A percentile compares a stretch with the other conserved stretches of the same genome.
These are phyloP conservation scores for Aplosporella prunicola DNA, from an alignment of 2,329 filamentous ascomycete genomes.

Conservation along the genomic window DNA sequence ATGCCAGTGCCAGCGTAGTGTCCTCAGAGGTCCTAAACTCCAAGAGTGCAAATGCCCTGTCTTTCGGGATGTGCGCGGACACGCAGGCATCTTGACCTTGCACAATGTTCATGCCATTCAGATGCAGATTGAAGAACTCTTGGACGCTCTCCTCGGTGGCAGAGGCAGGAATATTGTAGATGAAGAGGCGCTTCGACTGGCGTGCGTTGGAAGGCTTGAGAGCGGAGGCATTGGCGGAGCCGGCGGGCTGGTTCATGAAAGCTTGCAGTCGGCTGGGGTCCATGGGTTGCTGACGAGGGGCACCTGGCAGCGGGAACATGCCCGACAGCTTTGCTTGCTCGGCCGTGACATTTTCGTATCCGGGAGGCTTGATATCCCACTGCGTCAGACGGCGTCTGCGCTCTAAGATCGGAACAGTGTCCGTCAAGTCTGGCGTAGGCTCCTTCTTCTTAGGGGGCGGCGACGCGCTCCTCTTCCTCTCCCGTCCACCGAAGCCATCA, in stretches of 20 bases:
- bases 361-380: constrained; percentile 98
- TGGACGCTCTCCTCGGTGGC: constrained; percentile 68
- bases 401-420: constrained; percentile 70
- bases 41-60: constrained; percentile 71
- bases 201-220: constrained; percentile 89
- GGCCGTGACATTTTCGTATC: constrained; percentile 95
- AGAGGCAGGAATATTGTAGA: constrained; percentile 67
- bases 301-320: constrained; percentile 97
- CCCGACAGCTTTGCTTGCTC: constrained; percentile 97
- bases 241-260: constrained; percentile 84
- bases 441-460: constrained; percentile 82
- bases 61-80: constrained; percentile 70
- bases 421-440: constrained; percentile 88
- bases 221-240: constrained; percentile 60
- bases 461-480: constrained; percentile 63
- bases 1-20: constrained; percentile 79
- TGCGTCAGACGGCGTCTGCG: constrained; percentile 90
- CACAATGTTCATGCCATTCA: constrained; percentile 93
- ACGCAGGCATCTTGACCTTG: constrained; percentile 76
- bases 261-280: constrained; percentile 89
- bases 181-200: constrained; percentile 84
- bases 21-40: constrained; percentile 86
- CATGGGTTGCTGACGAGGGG: constrained; percentile 89
- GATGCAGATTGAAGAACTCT: constrained; percentile 88
- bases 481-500: constrained; percentile 33